Conservation (phyloP, 1,284 basidiomycete genomes). For the Ustanciosporium gigantosporum region DNA sequence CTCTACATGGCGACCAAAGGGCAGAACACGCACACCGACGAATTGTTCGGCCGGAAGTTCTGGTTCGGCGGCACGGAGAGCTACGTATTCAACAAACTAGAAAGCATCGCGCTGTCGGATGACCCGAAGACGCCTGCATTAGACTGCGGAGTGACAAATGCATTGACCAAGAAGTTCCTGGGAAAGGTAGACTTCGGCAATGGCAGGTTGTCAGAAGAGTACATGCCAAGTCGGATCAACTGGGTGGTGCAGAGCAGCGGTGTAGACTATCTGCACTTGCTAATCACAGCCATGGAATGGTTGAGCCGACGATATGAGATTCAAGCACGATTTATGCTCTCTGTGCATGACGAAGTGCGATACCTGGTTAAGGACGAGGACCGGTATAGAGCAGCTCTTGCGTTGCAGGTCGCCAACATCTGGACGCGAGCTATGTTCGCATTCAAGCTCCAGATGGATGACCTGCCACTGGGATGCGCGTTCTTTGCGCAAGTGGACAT, state of each 20-base stretch:
- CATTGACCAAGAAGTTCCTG: slow-evolving; percentile 84
- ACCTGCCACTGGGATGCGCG: slow-evolving; percentile 82
- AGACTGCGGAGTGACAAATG: slow-evolving; percentile 89
- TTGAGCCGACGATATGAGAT: slow-evolving; percentile 81
- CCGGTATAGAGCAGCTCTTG: slow-evolving; percentile 83
- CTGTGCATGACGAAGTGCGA: slow-evolving; percentile 94
- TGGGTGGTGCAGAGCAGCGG: slow-evolving; percentile 99
- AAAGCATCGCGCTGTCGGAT: slow-evolving; percentile 87
- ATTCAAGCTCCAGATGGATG: slow-evolving; percentile 89
- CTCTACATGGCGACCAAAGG: slow-evolving; percentile 94
- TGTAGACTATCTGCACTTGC: slow-evolving; percentile 94
- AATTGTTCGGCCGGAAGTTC: slow-evolving; percentile 69
- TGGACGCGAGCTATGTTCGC: slow-evolving; percentile 95
- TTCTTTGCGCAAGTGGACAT: slow-evolving; percentile 98
- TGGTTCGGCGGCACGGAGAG: slow-evolving; percentile 98
- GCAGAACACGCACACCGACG: slow-evolving; percentile 57
- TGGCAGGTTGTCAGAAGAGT: slow-evolving; percentile 73
- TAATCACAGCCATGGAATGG: slow-evolving; percentile 93
- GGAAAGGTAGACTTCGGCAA: slow-evolving; percentile 64
- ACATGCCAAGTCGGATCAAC: slow-evolving; percentile 95
- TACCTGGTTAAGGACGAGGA: slow-evolving; percentile 90
- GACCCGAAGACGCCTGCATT: slow-evolving; percentile 88
- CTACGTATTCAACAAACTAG: slow-evolving; percentile 98
- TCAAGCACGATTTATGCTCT: slow-evolving; percentile 89
- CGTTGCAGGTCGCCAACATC: slow-evolving; percentile 90